Percentiles rank a stretch among this genome's conserved stretches.
Evolutionary conservation across 2,329 filamentous ascomycete species (phyloP).

Genomic region (Aspergillus hortae): DNA sequence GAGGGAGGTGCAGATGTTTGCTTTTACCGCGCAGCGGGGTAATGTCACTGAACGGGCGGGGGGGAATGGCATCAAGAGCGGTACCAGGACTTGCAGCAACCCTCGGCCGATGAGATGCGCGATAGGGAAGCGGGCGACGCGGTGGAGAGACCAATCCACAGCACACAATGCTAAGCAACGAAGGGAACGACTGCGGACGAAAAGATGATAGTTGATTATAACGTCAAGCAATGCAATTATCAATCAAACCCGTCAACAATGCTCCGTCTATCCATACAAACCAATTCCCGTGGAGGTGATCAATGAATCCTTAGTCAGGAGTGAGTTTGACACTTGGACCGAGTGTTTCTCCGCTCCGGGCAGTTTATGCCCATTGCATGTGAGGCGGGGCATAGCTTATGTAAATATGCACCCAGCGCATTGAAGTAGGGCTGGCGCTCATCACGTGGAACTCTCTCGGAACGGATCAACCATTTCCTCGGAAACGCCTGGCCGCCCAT

Average conservation of each 20-base stretch:
- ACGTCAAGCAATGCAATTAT: not conserved
- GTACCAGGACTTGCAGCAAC: constrained; percentile 6
- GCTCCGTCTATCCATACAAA: too few relatives aligned
- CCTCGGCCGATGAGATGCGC: constrained; percentile 6
- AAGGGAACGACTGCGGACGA: not conserved
- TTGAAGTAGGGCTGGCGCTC: constrained; percentile 17
- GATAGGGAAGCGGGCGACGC: constrained; percentile 6
- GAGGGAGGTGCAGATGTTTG: constrained; percentile 10
- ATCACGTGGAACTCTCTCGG: constrained; percentile 22
- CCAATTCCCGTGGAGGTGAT: too few relatives aligned
- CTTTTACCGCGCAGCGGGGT: constrained; percentile 22
- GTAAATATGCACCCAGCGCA: not conserved
- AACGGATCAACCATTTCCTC: constrained; percentile 22
- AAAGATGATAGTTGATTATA: not conserved
- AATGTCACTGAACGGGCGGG: constrained; percentile 19
- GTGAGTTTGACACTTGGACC: too few relatives aligned
- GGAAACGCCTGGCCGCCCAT: constrained; percentile 20
- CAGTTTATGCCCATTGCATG: too few relatives aligned
- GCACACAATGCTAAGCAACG: not conserved
- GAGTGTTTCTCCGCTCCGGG: too few relatives aligned
- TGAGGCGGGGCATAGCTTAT: not conserved
- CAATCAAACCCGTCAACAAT: too few relatives aligned
- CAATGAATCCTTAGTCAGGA: too few relatives aligned
- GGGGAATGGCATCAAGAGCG: constrained; percentile 30
- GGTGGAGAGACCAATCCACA: not conserved